Base-by-base conservation (phyloP, 257 asterid genomes). In the Salvia rosmarinus region DNA sequence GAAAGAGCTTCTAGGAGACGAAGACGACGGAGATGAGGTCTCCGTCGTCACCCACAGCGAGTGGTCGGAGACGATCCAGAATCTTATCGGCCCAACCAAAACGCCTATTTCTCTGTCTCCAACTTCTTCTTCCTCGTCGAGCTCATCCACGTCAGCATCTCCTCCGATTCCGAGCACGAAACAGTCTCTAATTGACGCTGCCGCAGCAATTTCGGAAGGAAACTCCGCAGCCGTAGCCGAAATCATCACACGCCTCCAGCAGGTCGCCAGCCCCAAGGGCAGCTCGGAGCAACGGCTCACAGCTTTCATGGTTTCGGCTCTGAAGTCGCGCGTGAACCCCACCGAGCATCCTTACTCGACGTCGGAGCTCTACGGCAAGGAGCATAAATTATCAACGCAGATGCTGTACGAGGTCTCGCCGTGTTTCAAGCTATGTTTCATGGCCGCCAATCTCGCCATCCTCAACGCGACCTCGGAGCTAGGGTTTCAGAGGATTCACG, bases 401-500 rank as follows among this genome's bases (percentile, higher is more conserved):
- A 75, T 75, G 83, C 37, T 92, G 17, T 89, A 88, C 72, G 95
- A 92, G 4, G 84, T 46, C 2, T 89, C 96, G 11, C 92, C 98
- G 42, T 92, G 96, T 71, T 92, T 92, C 79, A 90, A 92, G 81
- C 90, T 92, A 4, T 94, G 95, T 11, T 89, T 92, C 87, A 90
- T 88, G 96, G 96, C 98, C 1, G 96, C 95, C 8, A 92, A 92
- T 80, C 83, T 86, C 8, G 92, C 91, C 9, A 92, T 92, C 56
- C 85, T 89, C 28, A 90, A 92, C 57, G 92, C 96, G 0, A 72
- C 82, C 1, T 71, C 84, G 3, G 87, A 89, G 63, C 72, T 72
- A 51, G 73, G 61, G 1, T 43, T 77, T 20, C 65, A 56, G 8
- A 89, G 82, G 79, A 84, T 92, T 4, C 96, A 92, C 42, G 96